Conservation (phyloP, 2,329 filamentous ascomycete genomes). For the Colletotrichum costaricense region DNA sequence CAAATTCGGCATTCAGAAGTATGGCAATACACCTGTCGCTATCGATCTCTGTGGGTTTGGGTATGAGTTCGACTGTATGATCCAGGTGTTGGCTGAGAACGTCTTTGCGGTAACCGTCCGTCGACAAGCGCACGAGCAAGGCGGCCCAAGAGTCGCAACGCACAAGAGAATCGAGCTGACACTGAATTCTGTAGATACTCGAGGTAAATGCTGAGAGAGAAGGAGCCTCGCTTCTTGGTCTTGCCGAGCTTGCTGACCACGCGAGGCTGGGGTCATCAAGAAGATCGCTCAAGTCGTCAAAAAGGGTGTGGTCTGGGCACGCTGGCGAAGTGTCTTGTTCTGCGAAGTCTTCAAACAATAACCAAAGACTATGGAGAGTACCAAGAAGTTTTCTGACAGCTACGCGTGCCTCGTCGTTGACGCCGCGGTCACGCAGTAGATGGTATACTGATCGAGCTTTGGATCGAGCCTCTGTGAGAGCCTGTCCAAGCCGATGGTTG, state of each 20-base stretch:
- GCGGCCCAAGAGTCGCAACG: neutral
- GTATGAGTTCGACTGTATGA: no score
- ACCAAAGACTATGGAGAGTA: conserved; percentile 1
- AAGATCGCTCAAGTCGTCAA: neutral
- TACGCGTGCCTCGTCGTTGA: neutral
- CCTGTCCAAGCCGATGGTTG: neutral
- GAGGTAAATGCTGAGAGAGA: neutral
- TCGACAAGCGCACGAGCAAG: neutral
- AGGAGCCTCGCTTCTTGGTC: neutral
- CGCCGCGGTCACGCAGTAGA: neutral
- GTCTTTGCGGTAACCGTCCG: neutral
- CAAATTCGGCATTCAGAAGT: conserved; percentile 1
- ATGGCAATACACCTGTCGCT: neutral
- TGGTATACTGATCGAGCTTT: neutral
- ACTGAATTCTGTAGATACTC: neutral
- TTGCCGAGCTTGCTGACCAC: neutral
- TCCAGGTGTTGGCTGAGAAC: conserved; percentile 34
- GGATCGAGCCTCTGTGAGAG: neutral
- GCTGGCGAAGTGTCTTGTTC: neutral
- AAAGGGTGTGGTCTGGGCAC: neutral
- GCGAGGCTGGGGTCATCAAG: neutral
- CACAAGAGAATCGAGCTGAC: neutral
- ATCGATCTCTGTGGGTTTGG: no score
- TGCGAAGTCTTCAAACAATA: conserved; percentile 1
- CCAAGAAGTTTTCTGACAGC: conserved; percentile 12